Percentiles rank a stretch among this genome's conserved stretches.
phyloP scores from a whole-genome alignment of 164 flowering plant genomes.

The Sextonia rubra region DNA sequence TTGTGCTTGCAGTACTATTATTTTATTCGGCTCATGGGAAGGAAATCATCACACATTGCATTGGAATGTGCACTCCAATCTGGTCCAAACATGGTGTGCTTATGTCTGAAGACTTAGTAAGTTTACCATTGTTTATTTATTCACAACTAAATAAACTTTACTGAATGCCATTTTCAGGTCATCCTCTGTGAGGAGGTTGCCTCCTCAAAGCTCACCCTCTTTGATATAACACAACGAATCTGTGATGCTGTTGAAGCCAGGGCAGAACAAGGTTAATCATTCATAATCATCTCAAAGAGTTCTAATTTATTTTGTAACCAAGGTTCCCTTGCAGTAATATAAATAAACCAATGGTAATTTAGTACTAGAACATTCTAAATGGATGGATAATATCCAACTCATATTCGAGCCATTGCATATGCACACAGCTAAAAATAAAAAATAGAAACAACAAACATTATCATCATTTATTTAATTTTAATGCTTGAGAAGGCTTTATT shows the following conservation, averaged over 20 bases:
- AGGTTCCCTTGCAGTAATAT: no score
- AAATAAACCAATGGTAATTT: no score
- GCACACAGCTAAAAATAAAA: no score
- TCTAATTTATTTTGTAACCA: no score
- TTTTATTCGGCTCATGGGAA: slow-evolving; percentile 93
- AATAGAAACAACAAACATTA: no score
- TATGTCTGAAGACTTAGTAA: slow-evolving; percentile 2
- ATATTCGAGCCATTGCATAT: no score
- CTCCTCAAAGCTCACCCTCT: slow-evolving; percentile 92
- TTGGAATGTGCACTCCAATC: slow-evolving; percentile 97
- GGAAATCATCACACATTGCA: slow-evolving; percentile 96
- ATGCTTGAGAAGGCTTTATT: no score
- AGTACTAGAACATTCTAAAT: no score
- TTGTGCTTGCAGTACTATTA: slow-evolving; percentile 74
- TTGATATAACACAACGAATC: slow-evolving; percentile 83
- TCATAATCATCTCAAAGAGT: no score
- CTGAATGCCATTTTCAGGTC: slow-evolving; percentile 38
- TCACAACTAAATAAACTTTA: background rate
- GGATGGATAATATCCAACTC: no score
- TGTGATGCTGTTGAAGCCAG: slow-evolving; percentile 98
- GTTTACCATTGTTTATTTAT: background rate
- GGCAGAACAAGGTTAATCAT: slow-evolving; percentile 64
- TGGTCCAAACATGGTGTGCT: slow-evolving; percentile 84
- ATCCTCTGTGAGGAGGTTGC: slow-evolving; percentile 98
- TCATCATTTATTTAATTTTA: no score